phyloP scores from a whole-genome alignment of 495 filamentous ascomycete species.

The Trichoderma virens region DNA sequence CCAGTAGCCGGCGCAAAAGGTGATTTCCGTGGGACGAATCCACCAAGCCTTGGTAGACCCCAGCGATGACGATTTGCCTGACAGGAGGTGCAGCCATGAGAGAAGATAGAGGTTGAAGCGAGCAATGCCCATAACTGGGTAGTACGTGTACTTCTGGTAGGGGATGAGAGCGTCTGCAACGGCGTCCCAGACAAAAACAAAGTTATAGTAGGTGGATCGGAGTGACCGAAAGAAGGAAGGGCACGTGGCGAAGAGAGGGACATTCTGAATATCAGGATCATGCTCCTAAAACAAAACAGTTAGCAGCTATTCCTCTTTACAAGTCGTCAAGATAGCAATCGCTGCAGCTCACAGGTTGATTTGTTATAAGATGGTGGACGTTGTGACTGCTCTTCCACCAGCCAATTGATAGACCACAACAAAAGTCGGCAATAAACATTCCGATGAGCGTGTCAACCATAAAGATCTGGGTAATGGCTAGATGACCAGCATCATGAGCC shows the following conservation, averaged over 20 bases:
- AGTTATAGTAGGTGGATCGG: slow-evolving; percentile 36
- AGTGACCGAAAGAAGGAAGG: slow-evolving; percentile 37
- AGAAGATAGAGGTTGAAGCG: slow-evolving; percentile 44
- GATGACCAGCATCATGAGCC: slow-evolving; percentile 44
- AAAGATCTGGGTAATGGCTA: slow-evolving; percentile 41
- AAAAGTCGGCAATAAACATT: slow-evolving; percentile 41
- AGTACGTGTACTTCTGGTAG: slow-evolving; percentile 42
- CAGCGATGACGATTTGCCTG: slow-evolving; percentile 22
- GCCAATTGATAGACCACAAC: slow-evolving; percentile 41
- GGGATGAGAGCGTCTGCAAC: slow-evolving; percentile 32
- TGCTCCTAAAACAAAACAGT: slow-evolving; percentile 31
- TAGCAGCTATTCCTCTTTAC: too few species aligned
- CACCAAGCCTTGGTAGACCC: slow-evolving; percentile 34
- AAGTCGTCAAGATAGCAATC: neutral
- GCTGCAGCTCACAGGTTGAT: slow-evolving; percentile 26
- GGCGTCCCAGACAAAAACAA: slow-evolving; percentile 36
- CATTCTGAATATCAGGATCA: slow-evolving; percentile 46
- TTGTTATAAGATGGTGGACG: slow-evolving; percentile 45
- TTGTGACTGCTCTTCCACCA: slow-evolving; percentile 51
- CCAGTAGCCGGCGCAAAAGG: slow-evolving; percentile 37
- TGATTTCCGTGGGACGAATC: slow-evolving; percentile 38
- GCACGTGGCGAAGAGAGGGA: slow-evolving; percentile 42
- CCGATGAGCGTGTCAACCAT: slow-evolving; percentile 38
- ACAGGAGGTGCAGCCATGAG: slow-evolving; percentile 37
- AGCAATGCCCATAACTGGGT: slow-evolving; percentile 44